Conservation (phyloP, 345 rosid species). For the Murraya koenigii region DNA sequence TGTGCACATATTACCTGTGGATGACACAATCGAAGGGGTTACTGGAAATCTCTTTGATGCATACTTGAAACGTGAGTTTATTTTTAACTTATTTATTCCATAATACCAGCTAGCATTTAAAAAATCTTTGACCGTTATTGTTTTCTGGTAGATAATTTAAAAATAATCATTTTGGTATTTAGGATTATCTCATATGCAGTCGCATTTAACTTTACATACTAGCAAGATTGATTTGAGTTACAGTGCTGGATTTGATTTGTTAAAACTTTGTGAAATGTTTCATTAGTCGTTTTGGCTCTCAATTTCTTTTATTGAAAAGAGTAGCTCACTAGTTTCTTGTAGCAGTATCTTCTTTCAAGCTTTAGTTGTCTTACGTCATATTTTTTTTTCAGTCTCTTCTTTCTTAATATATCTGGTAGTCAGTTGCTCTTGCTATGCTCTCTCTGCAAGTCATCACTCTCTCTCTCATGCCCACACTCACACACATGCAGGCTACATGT, state of each 20-base stretch:
- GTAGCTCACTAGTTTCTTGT: background rate
- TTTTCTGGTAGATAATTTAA: background rate
- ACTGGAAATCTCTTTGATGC: conserved; percentile 94
- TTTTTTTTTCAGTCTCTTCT: too few species aligned
- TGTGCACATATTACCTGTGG: conserved; percentile 88
- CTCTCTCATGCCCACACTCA: background rate
- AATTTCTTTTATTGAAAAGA: background rate
- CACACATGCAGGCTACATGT: background rate
- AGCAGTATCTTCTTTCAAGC: background rate
- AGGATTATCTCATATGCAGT: background rate
- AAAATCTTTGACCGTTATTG: background rate
- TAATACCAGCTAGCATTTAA: background rate
- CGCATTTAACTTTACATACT: background rate
- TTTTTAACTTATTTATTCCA: background rate
- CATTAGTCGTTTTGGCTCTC: background rate
- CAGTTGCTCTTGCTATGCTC: background rate
- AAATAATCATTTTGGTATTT: background rate
- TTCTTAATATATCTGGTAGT: background rate
- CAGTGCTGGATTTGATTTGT: background rate
- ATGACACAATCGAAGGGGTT: conserved; percentile 89
- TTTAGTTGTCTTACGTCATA: background rate
- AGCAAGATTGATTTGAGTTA: background rate
- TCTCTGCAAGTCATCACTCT: background rate
- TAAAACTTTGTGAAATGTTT: background rate
- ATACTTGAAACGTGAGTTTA: conserved; percentile 79